Conservation (phyloP, 2,329 filamentous ascomycete genomes). For the Cercospora sp. region DNA sequence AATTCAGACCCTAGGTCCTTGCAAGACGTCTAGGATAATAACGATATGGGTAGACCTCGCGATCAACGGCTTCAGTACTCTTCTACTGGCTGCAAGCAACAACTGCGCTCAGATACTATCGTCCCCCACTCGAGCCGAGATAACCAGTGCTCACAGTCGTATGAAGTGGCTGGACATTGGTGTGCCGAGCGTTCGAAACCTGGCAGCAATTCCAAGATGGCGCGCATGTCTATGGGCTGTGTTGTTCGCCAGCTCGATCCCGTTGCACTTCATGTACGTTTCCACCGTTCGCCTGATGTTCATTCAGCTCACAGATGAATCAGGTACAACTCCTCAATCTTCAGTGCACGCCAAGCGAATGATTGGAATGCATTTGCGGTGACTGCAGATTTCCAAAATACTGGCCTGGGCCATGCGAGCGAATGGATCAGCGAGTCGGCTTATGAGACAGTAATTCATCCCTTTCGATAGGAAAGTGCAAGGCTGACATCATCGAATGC, state of each 20-base stretch:
- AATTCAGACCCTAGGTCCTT: not conserved
- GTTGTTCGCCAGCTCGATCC: not conserved
- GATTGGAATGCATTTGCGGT: not conserved
- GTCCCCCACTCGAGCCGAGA: not conserved
- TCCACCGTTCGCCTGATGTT: rapidly evolving
- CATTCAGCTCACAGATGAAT: not conserved
- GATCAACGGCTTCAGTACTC: not conserved
- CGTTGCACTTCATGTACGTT: not conserved
- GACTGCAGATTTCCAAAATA: not conserved
- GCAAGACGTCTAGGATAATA: not conserved
- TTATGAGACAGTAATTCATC: not conserved
- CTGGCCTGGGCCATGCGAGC: not conserved
- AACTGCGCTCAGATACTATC: not conserved
- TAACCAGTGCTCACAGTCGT: not conserved
- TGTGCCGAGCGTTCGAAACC: not conserved
- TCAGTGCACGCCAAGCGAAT: not conserved
- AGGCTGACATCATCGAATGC: not conserved
- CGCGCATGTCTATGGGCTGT: not conserved
- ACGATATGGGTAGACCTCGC: not conserved
- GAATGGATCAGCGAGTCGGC: not conserved
- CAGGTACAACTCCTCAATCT: not conserved
- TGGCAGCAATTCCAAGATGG: not conserved
- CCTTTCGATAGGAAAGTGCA: not conserved
- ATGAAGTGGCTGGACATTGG: not conserved
- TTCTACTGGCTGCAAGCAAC: not conserved